These are phyloP conservation scores for Panus rudis DNA, from an alignment of 768 basidiomycete genomes.

Conservation along the genomic window DNA sequence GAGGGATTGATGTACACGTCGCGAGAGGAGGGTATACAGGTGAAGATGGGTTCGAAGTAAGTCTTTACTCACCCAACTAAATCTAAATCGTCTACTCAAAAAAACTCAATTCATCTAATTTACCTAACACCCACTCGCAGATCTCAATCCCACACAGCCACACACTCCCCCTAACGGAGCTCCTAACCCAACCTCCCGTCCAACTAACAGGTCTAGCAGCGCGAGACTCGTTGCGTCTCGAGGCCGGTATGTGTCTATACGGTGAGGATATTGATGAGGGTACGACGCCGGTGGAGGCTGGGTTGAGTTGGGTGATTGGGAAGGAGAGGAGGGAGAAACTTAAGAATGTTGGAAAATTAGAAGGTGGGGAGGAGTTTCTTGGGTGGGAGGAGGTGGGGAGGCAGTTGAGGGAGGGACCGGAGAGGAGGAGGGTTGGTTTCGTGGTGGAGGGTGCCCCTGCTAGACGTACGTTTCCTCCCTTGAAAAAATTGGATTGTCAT, in stretches of 20 bases:
- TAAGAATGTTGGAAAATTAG: background rate
- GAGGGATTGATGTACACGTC: constrained; percentile 76
- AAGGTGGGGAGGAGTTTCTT: constrained; percentile 67
- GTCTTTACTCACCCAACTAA: constrained; percentile 11
- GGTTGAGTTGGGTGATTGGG: constrained; percentile 91
- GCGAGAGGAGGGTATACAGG: constrained; percentile 96
- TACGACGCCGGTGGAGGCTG: constrained; percentile 86
- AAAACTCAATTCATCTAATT: background rate
- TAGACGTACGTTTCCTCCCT: constrained; percentile 45
- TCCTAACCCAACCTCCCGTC: constrained; percentile 59
- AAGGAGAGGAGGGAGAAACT: constrained; percentile 14
- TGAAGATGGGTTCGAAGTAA: constrained; percentile 95
- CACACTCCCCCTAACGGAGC: constrained; percentile 60
- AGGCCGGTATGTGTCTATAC: constrained; percentile 96
- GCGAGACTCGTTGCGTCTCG: constrained; percentile 87
- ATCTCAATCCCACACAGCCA: constrained; percentile 83
- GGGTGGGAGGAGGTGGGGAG: constrained; percentile 67
- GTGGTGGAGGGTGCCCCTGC: constrained; percentile 82
- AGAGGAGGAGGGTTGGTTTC: constrained; percentile 73
- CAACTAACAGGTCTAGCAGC: constrained; percentile 88
- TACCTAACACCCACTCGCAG: constrained; percentile 29
- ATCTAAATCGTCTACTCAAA: background rate
- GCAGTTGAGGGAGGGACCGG: constrained; percentile 76
- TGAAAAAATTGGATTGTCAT: constrained; percentile 4
- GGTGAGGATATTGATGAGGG: constrained; percentile 89